Conservation (phyloP, 352 stramenopile species). For the Pythium guiyangense region DNA sequence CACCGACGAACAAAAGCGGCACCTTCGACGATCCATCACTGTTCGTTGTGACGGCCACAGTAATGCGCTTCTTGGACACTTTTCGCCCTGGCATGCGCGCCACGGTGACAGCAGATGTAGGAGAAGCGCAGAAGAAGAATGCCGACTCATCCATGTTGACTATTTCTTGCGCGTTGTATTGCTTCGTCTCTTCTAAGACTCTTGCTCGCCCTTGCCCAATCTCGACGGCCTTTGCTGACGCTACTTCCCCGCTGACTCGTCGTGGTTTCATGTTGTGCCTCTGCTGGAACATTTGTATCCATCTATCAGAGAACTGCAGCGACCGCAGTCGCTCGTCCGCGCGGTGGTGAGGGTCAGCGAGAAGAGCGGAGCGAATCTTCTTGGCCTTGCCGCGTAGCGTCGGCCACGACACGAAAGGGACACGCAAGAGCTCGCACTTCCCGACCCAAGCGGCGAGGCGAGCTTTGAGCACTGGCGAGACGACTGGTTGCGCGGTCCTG, state of each 20-base stretch:
- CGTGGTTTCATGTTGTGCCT: neutral
- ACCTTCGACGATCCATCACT: neutral
- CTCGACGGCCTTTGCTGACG: neutral
- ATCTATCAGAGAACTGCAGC: neutral
- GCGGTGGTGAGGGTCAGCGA: neutral
- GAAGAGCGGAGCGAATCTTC: neutral
- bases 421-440: neutral
- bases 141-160: neutral
- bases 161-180: slow-evolving; percentile 1
- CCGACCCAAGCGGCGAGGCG: neutral
- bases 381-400: neutral
- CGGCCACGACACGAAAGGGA: neutral
- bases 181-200: neutral
- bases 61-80: neutral
- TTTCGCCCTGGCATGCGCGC: neutral
- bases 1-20: neutral
- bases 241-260: neutral
- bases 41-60: neutral
- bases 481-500: neutral
- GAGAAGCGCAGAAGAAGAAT: neutral
- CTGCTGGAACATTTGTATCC: neutral
- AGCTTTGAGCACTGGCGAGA: neutral
- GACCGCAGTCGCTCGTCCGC: neutral
- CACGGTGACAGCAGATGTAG: neutral
- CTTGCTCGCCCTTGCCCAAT: neutral